Conservation (phyloP, 2,329 filamentous ascomycete genomes). For the Bipolaris gigantea region DNA sequence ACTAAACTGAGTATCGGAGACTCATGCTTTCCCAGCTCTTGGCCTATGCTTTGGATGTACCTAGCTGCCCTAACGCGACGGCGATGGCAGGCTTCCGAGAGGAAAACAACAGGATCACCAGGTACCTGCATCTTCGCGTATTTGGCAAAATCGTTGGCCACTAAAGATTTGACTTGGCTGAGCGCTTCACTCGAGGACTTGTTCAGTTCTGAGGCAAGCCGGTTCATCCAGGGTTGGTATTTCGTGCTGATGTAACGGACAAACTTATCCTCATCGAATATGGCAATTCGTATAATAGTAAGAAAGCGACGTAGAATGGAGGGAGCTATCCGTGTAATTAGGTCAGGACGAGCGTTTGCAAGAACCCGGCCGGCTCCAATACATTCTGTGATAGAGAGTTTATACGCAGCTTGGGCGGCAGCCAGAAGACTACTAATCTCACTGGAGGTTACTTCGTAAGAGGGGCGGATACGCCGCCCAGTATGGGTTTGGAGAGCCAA, state of each 20-base stretch:
- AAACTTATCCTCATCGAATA: background rate
- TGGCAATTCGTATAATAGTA: background rate
- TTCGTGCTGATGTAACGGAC: background rate
- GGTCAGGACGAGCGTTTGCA: too few relatives aligned
- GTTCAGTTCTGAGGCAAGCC: background rate
- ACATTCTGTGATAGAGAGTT: background rate
- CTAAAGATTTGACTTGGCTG: background rate
- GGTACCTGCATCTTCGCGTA: background rate
- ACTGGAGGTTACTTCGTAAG: background rate
- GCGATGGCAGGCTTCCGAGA: background rate
- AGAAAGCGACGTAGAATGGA: background rate
- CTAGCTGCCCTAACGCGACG: background rate
- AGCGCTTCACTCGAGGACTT: background rate
- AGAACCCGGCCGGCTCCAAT: background rate
- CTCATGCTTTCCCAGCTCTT: background rate
- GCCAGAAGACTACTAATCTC: background rate
- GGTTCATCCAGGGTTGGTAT: background rate
- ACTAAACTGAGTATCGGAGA: constrained; percentile 4
- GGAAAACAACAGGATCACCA: background rate
- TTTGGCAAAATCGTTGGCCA: background rate
- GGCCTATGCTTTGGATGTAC: too few relatives aligned
- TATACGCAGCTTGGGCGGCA: background rate
- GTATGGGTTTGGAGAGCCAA: background rate
- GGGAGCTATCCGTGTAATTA: background rate
- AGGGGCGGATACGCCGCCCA: background rate